Evolutionary conservation across 192 early-diverging fungal species (phyloP).

Genomic region (Coemansia sp.): DNA sequence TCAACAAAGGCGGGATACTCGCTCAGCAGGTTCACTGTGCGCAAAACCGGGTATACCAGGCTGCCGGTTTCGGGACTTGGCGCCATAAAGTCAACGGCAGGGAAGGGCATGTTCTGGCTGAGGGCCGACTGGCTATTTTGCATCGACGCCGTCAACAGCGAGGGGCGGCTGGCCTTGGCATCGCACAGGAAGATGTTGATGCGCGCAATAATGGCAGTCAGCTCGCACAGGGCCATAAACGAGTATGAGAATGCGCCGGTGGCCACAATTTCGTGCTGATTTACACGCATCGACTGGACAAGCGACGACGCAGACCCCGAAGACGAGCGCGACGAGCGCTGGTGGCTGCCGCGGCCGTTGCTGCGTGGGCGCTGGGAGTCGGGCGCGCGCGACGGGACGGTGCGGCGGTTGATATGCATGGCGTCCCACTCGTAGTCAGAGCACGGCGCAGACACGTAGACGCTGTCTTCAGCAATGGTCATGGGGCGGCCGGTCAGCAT

Average conservation of each 20-base stretch:
- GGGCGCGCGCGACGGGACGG: background rate
- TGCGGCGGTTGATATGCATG: slow-evolving; percentile 12
- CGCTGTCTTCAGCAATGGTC: slow-evolving; percentile 46
- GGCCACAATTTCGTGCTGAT: slow-evolving; percentile 40
- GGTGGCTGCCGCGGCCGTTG: background rate
- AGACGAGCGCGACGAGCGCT: slow-evolving; percentile 32
- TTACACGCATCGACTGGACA: slow-evolving; percentile 22
- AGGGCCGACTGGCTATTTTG: background rate
- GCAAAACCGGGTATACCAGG: slow-evolving; percentile 33
- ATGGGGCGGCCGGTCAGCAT: slow-evolving; percentile 51
- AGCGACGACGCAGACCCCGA: slow-evolving; percentile 27
- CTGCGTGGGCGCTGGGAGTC: background rate
- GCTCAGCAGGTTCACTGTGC: slow-evolving; percentile 31
- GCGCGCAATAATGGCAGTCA: slow-evolving; percentile 42
- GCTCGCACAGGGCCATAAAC: slow-evolving; percentile 54
- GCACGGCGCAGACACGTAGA: slow-evolving; percentile 49
- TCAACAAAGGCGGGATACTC: slow-evolving; percentile 44
- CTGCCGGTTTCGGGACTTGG: slow-evolving; percentile 8
- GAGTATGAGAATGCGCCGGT: slow-evolving; percentile 52
- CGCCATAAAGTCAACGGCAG: slow-evolving; percentile 40
- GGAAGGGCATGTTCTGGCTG: slow-evolving; percentile 28
- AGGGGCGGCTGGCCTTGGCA: slow-evolving; percentile 36
- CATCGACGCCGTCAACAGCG: background rate
- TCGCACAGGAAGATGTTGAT: slow-evolving; percentile 50
- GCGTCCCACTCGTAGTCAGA: slow-evolving; percentile 53